Base-by-base conservation (phyloP, 768 basidiomycete genomes). In the Boletales sp. region DNA sequence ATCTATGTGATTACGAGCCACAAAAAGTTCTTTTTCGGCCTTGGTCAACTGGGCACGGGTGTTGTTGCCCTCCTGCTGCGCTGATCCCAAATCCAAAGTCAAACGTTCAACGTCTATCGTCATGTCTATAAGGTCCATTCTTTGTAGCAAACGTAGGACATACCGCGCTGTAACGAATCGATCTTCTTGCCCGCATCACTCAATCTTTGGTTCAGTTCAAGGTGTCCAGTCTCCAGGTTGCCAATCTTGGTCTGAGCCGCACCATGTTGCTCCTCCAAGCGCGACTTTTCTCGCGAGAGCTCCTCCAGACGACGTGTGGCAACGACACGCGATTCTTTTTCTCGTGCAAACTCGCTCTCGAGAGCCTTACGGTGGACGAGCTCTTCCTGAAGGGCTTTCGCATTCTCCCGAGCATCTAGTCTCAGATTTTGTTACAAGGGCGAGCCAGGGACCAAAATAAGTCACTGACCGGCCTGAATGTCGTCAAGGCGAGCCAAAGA, bases 401-500 rank as follows among this genome's bases (percentile, higher is more conserved):
- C 54, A n/a, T 38, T 52, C 41, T 50, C 40, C 29, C 40, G 49
- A 24, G 43, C 49, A 46, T 58, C 66, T 69, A 17, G 11, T n/a
- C 50, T 42, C 51, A 18, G 18, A 13, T 3, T 14, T 8, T 4
- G 10, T 56, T 40, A 53, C 43, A 31, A 45, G 35, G 32, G 13
- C 13, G 6, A 36, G 3, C 7, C 3, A 35, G 40, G 15, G 15
- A 47, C 11, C 5, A 19, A 35, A 40, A 2, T 3, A 2, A 35
- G 17, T 14, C 34, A 54, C 68, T 51, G 55, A 70, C 72, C 62
- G 10, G 57, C 66, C 53, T 63, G 64, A 41, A 67, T 39, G 27
- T 61, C 65, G 47, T 72, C 62, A 30, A 73, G 50, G 14, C 48
- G 63, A 19, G 35, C 37, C 40, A 65, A 19, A 35, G 72, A 65